A percentile compares a stretch with the other conserved stretches of the same genome.
phyloP scores from a whole-genome alignment of 345 rosid species.

The Durio zibethinus region DNA sequence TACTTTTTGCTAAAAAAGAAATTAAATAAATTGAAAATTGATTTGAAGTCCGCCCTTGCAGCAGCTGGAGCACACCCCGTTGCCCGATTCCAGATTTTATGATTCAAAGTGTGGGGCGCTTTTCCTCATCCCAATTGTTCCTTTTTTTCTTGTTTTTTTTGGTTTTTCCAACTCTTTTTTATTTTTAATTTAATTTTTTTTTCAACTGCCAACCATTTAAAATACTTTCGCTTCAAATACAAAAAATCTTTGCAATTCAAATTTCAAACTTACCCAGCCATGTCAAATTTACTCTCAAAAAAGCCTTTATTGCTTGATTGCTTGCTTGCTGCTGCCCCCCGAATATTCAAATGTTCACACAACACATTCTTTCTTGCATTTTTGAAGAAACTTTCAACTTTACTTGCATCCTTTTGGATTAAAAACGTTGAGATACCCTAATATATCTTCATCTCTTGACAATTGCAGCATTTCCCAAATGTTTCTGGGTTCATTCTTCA shows the following conservation, averaged over 20 bases:
- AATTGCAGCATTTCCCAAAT: background rate
- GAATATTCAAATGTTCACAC: background rate
- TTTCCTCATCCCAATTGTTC: conserved; percentile 8
- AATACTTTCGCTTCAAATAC: background rate
- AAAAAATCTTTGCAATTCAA: background rate
- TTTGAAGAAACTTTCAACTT: background rate
- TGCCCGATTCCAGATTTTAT: conserved; percentile 22
- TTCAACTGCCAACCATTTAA: background rate
- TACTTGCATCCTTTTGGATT: background rate
- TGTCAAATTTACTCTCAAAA: too few relatives aligned
- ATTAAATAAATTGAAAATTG: conserved; percentile 24
- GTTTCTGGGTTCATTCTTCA: background rate
- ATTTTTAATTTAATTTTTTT: background rate
- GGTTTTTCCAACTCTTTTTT: too few relatives aligned
- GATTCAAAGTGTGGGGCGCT: conserved; percentile 31
- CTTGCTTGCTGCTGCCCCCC: background rate
- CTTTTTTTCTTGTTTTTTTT: background rate
- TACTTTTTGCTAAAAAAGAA: background rate
- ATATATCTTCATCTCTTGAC: background rate
- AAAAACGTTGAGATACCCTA: too few relatives aligned
- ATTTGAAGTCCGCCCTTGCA: conserved; percentile 35
- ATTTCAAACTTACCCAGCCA: background rate
- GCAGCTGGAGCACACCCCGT: conserved; percentile 39
- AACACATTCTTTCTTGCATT: background rate
- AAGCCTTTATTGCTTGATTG: background rate